Base-by-base conservation (phyloP, 345 rosid genomes). In the Citrus inodora region DNA sequence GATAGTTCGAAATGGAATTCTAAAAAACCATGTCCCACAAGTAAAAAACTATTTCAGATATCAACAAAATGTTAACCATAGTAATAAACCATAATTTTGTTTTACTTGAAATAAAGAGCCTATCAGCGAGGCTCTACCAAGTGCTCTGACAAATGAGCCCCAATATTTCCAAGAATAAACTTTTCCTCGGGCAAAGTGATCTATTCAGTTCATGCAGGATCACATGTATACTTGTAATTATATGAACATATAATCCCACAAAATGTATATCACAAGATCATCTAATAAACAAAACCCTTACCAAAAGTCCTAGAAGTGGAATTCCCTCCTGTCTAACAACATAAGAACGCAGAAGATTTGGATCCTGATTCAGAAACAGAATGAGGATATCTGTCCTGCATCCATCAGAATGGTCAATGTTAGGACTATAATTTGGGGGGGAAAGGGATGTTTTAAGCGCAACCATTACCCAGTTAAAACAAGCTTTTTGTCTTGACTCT, bases 351-450 rank as follows among this genome's bases (percentile, higher is more conserved):
- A 95, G 80, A 84, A 92, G 94, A 73, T 81, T 90, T 78, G 91
- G 85, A 83, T 93, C 95, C 83, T 83, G 88, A 86, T 84, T 91
- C 89, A 90, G 70, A 84, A 94, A 94, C 85, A 97, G 94, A 82
- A 87, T 81, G 67, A 95, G 93, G 81, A 95, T 92, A 77, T 92
- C 93, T 92, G 92, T 88, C 94, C 98, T 95, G 98, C 94, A 94
- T 81, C 82, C 93, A 90, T 83, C 80, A 82, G 81, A 89, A 79
- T 58, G 65, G 77, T 51, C 73, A 42, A 56, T 63, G 82, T 85
- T 78, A 80, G 86, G 53, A 37, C 64, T 65, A 59, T 13, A 37
- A 76, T 62, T 11, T 9, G 46, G 13, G 13, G 46, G 13, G 51
- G 0, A 0, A 13, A 13, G 1, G 51, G 51, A 13, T 11, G 51